Base-by-base conservation (phyloP, 2,329 filamentous ascomycete genomes). In the Fusarium humuli region DNA sequence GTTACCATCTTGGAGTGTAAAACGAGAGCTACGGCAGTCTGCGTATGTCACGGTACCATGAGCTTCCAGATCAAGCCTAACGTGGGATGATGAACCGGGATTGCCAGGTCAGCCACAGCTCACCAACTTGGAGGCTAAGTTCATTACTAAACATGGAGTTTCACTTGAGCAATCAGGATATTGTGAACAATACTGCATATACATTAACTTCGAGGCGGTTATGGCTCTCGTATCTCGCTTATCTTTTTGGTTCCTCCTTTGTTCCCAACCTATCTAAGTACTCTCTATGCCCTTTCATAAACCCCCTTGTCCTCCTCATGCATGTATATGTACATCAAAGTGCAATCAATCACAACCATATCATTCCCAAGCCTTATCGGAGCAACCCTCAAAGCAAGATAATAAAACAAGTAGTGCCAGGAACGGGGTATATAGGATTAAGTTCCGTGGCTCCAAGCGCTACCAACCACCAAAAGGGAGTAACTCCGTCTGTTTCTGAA, bases 351-450 rank as follows among this genome's bases (percentile, higher is more conserved):
- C 65, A 48, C 61, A 53, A 62, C 67, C 64, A 44, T 63, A 64
- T 57, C 59, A 52, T 67, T 56, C 49, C 65, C 67, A 61, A 59
- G 44, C 61, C 55, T 58, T 58, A 45, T 64, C 50, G 34, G 46
- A 50, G 30, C 44, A 63, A 44, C 44, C 56, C 53, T 46, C 41
- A 60, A 69, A 60, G 50, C 50, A 49, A 52, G 57, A 65, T 48
- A 73, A 57, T 54, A 72, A 67, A 73, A 66, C 59, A 65, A 65
- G 61, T 49, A 69, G 58, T 72, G 61, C 73, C 73, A 70, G 71
- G 71, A 75, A 62, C 49, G 63, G 66, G 73, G 73, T 75, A 75
- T 75, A 75, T 67, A 75, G 54, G 34, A 75, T 74, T 75, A 74
- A 45, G 64, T 75, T 75, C 73, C 73, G 25, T 74, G 73, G 70